Evolutionary conservation across 2,329 filamentous ascomycete species (phyloP).

Genomic region (Cladophialophora immunda): DNA sequence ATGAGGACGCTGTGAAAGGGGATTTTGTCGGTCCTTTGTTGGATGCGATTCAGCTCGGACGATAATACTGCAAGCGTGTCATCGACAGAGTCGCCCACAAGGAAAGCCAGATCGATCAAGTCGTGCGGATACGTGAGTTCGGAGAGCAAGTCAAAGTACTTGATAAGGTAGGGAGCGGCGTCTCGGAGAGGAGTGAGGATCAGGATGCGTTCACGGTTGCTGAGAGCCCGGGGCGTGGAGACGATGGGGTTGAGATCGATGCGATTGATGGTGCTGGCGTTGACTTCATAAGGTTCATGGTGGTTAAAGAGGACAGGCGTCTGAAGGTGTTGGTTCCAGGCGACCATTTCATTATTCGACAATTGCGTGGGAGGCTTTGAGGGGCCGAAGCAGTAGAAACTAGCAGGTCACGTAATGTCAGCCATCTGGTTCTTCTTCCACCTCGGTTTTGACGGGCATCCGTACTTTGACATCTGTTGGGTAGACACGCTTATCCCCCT

Average conservation of each 20-base stretch:
- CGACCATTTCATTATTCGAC: conserved; percentile 85
- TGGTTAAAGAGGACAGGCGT: conserved; percentile 97
- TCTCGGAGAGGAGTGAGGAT: conserved; percentile 94
- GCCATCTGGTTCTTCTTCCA: conserved; percentile 12
- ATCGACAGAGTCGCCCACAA: conserved; percentile 90
- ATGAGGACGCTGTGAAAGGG: conserved; percentile 87
- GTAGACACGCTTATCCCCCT: conserved; percentile 81
- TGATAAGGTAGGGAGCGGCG: conserved; percentile 79
- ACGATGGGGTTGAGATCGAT: conserved; percentile 85
- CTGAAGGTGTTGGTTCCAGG: conserved; percentile 87
- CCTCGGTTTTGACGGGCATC: neutral
- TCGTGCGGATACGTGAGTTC: conserved; percentile 93
- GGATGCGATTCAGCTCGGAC: conserved; percentile 85
- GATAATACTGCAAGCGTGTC: conserved; percentile 89
- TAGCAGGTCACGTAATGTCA: conserved; percentile 50
- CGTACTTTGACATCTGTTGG: conserved; percentile 88
- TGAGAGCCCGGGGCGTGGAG: conserved; percentile 79
- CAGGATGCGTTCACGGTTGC: conserved; percentile 86
- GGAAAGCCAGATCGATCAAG: conserved; percentile 92
- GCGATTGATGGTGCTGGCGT: conserved; percentile 78
- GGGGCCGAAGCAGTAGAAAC: conserved; percentile 97
- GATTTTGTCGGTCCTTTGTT: conserved; percentile 78
- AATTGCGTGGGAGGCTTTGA: conserved; percentile 96
- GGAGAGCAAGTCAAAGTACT: conserved; percentile 92
- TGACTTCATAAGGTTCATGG: conserved; percentile 85